Evolutionary conservation across 1,284 basidiomycete genomes (phyloP).

Genomic region (Kwoniella shivajii): DNA sequence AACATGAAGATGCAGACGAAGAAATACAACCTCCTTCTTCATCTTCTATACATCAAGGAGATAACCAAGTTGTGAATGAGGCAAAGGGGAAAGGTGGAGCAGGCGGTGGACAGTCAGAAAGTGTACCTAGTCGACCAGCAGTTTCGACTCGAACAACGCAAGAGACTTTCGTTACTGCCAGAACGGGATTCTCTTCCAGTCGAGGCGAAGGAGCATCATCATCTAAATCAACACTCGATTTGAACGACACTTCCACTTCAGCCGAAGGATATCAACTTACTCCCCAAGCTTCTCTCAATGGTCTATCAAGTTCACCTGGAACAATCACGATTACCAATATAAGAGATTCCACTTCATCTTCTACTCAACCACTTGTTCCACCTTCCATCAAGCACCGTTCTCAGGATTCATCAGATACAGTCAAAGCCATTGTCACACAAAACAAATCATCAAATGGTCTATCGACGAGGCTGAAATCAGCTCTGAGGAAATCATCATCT

Average conservation of each 20-base stretch:
- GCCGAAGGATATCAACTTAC: constrained; percentile 4
- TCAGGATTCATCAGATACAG: neutral
- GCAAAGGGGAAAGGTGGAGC: neutral
- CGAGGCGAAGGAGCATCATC: neutral
- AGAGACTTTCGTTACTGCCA: constrained; percentile 46
- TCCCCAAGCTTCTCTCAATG: constrained; percentile 6
- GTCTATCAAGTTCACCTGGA: too few relatives aligned
- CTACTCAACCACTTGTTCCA: constrained; percentile 25
- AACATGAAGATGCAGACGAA: neutral
- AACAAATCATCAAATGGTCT: neutral
- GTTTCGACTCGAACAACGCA: constrained; percentile 28
- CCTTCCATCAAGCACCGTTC: constrained; percentile 6
- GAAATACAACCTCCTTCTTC: too few relatives aligned
- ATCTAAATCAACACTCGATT: constrained; percentile 16
- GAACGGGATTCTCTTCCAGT: constrained; percentile 23
- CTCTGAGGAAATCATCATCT: constrained; percentile 28
- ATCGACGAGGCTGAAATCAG: constrained; percentile 34
- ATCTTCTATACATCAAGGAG: neutral
- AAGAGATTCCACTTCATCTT: constrained; percentile 27
- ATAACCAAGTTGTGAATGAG: neutral
- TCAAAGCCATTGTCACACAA: neutral
- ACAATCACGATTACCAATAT: neutral
- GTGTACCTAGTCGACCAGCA: neutral
- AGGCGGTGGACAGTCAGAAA: neutral
- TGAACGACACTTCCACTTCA: neutral